Conservation (phyloP, 1,284 basidiomycete species). For the Exobasidium cylindrosporum region DNA sequence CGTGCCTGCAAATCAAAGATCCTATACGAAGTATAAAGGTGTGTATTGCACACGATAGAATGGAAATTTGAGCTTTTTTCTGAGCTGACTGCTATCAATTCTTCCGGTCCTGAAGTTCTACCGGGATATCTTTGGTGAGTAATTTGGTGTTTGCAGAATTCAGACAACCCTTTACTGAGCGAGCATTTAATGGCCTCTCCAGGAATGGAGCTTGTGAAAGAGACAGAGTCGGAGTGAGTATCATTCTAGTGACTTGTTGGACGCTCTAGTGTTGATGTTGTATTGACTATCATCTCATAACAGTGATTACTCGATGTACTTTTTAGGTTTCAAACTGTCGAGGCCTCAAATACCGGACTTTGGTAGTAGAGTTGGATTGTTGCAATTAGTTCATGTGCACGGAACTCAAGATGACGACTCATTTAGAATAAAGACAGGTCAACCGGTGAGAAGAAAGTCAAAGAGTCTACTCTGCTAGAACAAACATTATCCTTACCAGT, state of each 20-base stretch:
- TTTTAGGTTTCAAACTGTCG: not conserved
- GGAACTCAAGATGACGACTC: not conserved
- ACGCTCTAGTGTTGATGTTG: too few species aligned
- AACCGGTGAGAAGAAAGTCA: not conserved
- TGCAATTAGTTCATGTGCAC: constrained; percentile 4
- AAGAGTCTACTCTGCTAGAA: too few species aligned
- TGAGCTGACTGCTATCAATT: too few species aligned
- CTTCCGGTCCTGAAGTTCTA: not conserved
- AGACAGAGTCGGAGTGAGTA: not conserved
- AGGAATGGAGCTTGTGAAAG: not conserved
- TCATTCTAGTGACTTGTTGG: too few species aligned
- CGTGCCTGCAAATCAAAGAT: not conserved
- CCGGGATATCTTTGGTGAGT: not conserved
- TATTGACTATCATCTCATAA: too few species aligned
- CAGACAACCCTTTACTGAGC: too few species aligned
- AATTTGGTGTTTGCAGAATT: too few species aligned
- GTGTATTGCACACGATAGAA: too few species aligned
- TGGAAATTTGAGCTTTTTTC: too few species aligned
- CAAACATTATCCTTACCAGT: too few species aligned
- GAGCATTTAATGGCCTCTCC: too few species aligned
- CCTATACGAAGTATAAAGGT: not conserved
- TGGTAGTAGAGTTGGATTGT: not conserved
- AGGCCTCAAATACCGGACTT: not conserved
- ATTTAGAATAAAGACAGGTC: constrained; percentile 1
- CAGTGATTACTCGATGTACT: constrained; percentile 9